phyloP scores from a whole-genome alignment of 164 flowering plant species.

The Nymphaea colorata region DNA sequence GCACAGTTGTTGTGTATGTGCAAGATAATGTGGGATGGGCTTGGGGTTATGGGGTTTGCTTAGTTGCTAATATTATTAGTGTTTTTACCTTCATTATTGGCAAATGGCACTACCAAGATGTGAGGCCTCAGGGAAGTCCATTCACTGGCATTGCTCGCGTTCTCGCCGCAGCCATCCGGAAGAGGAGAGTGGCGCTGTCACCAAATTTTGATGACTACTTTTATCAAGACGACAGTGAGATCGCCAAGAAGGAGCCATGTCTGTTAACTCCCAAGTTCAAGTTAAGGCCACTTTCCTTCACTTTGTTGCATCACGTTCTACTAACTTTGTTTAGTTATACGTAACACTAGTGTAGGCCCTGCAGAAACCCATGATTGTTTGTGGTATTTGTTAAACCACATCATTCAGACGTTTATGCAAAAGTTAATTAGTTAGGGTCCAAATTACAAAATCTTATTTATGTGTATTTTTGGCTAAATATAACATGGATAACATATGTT shows the following conservation, averaged over 20 bases:
- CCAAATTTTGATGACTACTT: not conserved
- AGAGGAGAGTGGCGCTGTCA: not conserved
- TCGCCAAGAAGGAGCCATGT: not conserved
- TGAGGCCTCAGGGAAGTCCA: constrained; percentile 32
- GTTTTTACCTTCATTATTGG: constrained; percentile 24
- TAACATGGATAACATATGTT: too few relatives aligned
- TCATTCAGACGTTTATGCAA: too few relatives aligned
- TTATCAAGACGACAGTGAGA: not conserved
- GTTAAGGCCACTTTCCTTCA: not conserved
- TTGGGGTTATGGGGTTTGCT: constrained; percentile 26
- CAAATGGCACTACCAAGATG: constrained; percentile 10
- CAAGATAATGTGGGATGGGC: constrained; percentile 45
- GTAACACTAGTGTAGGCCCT: too few relatives aligned
- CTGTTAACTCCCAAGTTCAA: not conserved
- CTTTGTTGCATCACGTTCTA: too few relatives aligned
- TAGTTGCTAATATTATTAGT: constrained; percentile 11
- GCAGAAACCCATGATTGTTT: too few relatives aligned
- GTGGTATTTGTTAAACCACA: too few relatives aligned
- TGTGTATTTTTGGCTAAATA: too few relatives aligned
- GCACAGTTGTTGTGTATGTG: constrained; percentile 28
- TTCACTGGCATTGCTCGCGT: constrained; percentile 13
- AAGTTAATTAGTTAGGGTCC: too few relatives aligned
- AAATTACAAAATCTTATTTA: too few relatives aligned
- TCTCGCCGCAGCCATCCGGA: not conserved
- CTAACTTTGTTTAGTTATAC: too few relatives aligned